Percentiles rank a stretch among this genome's conserved stretches.
Evolutionary conservation across 345 rosid genomes (phyloP).

Genomic region (Eucalyptus polybractea): DNA sequence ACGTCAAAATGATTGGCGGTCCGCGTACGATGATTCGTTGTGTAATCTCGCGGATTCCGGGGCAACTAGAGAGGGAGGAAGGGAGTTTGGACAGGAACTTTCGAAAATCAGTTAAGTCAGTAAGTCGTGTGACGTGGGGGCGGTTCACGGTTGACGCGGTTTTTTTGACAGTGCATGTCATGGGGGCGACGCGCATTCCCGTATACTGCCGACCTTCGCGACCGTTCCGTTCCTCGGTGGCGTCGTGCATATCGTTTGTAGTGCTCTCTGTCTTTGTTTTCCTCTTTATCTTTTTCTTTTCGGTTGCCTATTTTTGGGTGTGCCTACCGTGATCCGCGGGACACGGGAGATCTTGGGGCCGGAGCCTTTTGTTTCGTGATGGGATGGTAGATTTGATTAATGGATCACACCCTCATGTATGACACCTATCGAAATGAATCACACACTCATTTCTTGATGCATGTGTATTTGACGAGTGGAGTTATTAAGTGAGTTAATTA

Average conservation of each 20-base stretch:
- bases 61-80: not conserved
- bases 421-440: too few relatives aligned
- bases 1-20: not conserved
- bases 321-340: not conserved
- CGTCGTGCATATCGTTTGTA: not conserved
- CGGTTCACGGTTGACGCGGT: constrained; percentile 21
- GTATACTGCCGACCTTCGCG: not conserved
- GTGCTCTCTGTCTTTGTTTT: not conserved
- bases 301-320: not conserved
- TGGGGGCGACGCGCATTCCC: constrained; percentile 25
- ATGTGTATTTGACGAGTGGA: too few relatives aligned
- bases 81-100: not conserved
- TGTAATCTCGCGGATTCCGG: not conserved
- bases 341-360: not conserved
- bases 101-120: constrained; percentile 8
- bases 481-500: too few relatives aligned
- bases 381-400: not conserved
- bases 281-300: not conserved
- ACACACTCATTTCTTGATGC: too few relatives aligned
- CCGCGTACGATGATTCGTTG: not conserved
- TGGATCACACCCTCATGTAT: too few relatives aligned
- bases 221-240: not conserved
- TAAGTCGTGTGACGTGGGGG: not conserved
- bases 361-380: not conserved
- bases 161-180: not conserved